Base-by-base conservation (phyloP, 2,329 filamentous ascomycete genomes). In the Xylariaceae sp. region DNA sequence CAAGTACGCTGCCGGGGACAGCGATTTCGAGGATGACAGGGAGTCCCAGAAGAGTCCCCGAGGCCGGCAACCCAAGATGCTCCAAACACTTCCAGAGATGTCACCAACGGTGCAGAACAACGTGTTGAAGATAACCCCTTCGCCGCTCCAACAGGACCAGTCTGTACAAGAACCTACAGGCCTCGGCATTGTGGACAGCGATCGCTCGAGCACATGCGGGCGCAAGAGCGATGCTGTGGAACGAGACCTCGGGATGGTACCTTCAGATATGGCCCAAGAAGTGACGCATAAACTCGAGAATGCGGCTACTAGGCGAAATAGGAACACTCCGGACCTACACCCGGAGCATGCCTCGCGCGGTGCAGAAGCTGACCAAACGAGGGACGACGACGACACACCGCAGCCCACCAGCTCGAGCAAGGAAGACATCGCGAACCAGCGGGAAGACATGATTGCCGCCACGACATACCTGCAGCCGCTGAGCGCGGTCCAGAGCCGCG, bases 91-190 rank as follows among this genome's bases (percentile, higher is more conserved):
- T 14, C 25, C 40, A 5, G 26, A 33, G 10, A 39, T 42, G 2
- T 45, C 46, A 5, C 41, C 43, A 5, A 37, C 32, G 5, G 25
- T 39, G 16, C 42, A 37, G 19, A 37, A 39, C 12, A 26, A 15
- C 15, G 35, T 36, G 9, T 42, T 35, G 14, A 37, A 25, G 9
- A 23, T 29, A 4, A 25, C 31, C 15, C 37, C 35, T 8, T 44
- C 45, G 3, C 45, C 43, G 2, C 37, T 45, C 15, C 39, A 37
- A 4, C 19, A 37, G 19, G 43, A 36, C 22, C 21, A 45, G 28
- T 31, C 31, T 7, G 26, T 27, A 11, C 37, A 35, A 17, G 37
- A 39, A 5, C 34, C 38, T 11, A 32, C 18, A 16, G 22, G 12
- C 4, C 18, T 26, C 6, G 11, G 11, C 13, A 22, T 29, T 17